phyloP scores from a whole-genome alignment of 768 basidiomycete species.

The Pleurotus cornucopiae region DNA sequence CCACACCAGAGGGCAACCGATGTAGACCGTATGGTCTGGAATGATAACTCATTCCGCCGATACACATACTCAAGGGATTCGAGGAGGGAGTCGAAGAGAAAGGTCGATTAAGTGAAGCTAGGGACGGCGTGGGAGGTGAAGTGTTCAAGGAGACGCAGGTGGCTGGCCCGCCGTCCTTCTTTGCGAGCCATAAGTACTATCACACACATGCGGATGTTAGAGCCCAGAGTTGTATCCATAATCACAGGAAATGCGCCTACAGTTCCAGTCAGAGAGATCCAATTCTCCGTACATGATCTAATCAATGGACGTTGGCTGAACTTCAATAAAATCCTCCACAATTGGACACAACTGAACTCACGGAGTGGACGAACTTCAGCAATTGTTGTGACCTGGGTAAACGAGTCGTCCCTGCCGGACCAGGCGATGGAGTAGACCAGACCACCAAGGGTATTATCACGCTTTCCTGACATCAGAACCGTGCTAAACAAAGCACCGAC shows the following conservation, averaged over 20 bases:
- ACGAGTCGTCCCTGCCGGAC: no score
- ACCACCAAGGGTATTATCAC: no score
- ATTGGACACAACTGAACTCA: no score
- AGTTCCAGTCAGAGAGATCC: neutral
- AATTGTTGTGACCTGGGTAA: no score
- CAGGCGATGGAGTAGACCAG: no score
- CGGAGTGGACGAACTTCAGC: no score
- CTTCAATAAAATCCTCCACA: no score
- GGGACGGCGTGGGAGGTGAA: neutral
- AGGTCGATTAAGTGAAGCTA: neutral
- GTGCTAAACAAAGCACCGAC: no score
- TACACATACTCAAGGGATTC: neutral
- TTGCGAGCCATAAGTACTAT: neutral
- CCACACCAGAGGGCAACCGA: neutral
- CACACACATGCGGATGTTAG: neutral
- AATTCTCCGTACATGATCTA: neutral
- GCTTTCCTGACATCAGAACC: no score
- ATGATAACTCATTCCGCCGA: neutral
- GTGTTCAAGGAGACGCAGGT: neutral
- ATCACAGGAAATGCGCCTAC: neutral
- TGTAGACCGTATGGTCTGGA: neutral
- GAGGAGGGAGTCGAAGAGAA: neutral
- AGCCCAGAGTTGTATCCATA: no score
- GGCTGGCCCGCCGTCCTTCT: neutral
- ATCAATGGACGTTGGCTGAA: no score